Conservation (phyloP, 2,329 filamentous ascomycete species). For the Neobulgaria alba region DNA sequence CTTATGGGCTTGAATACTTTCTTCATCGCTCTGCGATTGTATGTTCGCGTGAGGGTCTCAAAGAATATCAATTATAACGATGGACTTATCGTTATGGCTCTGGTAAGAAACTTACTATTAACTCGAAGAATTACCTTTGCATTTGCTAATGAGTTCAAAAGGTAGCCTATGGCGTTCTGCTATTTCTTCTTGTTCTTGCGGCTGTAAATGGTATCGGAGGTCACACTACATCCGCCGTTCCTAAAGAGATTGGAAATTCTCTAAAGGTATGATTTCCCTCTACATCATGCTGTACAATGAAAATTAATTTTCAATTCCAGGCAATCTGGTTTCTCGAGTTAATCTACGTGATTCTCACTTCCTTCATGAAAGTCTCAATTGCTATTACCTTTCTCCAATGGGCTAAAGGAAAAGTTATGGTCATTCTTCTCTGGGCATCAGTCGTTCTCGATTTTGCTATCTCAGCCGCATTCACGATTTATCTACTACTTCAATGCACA, state of each 20-base stretch:
- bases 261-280: constrained; percentile 11
- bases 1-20: constrained; percentile 9
- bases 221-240: constrained; percentile 6
- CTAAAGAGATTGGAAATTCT: constrained; percentile 4
- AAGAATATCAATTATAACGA: constrained; percentile 16
- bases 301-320: no score
- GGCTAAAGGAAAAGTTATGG: constrained; percentile 9
- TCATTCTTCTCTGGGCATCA: constrained; percentile 9
- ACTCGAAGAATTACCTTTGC: no score
- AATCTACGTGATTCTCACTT: constrained; percentile 17
- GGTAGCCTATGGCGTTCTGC: constrained; percentile 6
- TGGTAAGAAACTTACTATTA: no score
- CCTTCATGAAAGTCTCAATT: constrained; percentile 17
- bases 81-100: constrained; percentile 13
- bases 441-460: constrained; percentile 15
- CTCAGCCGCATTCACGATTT: constrained; percentile 8
- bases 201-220: constrained; percentile 13
- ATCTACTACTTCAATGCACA: constrained; percentile 13
- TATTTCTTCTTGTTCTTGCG: constrained; percentile 12
- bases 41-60: constrained; percentile 6
- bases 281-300: no score
- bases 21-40: constrained; percentile 11
- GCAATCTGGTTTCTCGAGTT: constrained; percentile 18
- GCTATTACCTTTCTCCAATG: constrained; percentile 14
- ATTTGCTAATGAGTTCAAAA: constrained; percentile 4